A percentile compares a stretch with the other conserved stretches of the same genome.
Evolutionary conservation across 495 filamentous ascomycete species (phyloP).

Genomic region (Podospora pseudopauciseta): DNA sequence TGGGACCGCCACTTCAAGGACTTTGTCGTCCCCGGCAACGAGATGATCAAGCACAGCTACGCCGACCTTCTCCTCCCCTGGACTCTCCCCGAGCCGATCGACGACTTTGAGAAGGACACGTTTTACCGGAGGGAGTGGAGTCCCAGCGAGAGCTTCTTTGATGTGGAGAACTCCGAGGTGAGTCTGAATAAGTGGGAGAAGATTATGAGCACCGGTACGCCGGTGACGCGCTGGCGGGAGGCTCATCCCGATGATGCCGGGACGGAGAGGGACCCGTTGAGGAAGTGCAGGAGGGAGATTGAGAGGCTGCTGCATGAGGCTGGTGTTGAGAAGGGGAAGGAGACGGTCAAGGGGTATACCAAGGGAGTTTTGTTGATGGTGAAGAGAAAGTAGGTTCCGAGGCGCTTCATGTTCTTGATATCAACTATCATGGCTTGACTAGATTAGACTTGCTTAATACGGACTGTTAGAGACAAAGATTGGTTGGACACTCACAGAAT

Average conservation of each 20-base stretch:
- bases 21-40: conserved; percentile 28
- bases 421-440: not conserved
- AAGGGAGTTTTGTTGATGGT: conserved; percentile 16
- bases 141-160: conserved; percentile 13
- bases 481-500: not conserved
- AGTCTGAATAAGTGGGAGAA: conserved; percentile 28
- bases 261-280: conserved; percentile 25
- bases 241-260: conserved; percentile 35
- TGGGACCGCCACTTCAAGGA: conserved; percentile 27
- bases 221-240: conserved; percentile 49
- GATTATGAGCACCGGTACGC: conserved; percentile 39
- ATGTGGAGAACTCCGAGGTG: conserved; percentile 22
- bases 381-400: conserved; percentile 14
- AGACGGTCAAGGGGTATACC: conserved; percentile 5
- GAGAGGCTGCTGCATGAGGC: conserved; percentile 14
- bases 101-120: conserved; percentile 38
- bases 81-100: conserved; percentile 34
- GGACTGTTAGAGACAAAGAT: not conserved
- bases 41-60: conserved; percentile 37
- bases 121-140: conserved; percentile 45
- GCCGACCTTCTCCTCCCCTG: conserved; percentile 49
- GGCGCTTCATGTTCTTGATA: not conserved
- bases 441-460: not conserved
- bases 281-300: conserved; percentile 16
- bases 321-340: conserved; percentile 15